A percentile compares a stretch with the other conserved stretches of the same genome.
Conservation (phyloP, 2,329 filamentous ascomycete species). For the Pyrenochaeta sp. region DNA sequence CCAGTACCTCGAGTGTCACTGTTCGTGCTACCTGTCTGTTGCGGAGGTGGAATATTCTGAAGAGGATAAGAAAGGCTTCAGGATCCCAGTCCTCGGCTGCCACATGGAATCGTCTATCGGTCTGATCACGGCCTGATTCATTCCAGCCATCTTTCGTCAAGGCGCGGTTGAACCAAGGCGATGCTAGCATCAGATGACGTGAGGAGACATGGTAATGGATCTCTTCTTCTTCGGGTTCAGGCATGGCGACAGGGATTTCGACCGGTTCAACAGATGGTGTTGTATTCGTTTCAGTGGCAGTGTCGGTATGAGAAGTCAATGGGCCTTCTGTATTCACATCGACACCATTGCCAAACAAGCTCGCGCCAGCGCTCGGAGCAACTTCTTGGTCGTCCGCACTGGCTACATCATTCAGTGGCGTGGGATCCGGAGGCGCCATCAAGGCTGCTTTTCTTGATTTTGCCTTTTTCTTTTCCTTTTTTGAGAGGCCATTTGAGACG, state of each 20-base stretch:
- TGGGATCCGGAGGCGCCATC: too few species aligned
- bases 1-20: constrained; percentile 53
- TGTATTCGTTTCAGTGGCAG: too few species aligned
- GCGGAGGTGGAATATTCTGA: constrained; percentile 58
- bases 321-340: too few species aligned
- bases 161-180: constrained; percentile 6
- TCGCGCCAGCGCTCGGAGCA: too few species aligned
- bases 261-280: background rate
- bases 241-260: too few species aligned
- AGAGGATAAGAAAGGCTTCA: constrained; percentile 52
- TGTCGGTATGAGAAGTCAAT: too few species aligned
- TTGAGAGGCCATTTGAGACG: too few species aligned
- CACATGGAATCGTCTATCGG: constrained; percentile 18
- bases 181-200: constrained; percentile 8
- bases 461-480: too few species aligned
- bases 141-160: constrained; percentile 1
- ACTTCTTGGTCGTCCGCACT: too few species aligned
- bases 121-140: background rate
- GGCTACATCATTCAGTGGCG: too few species aligned
- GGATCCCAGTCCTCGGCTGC: constrained; percentile 38
- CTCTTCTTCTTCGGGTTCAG: background rate
- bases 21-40: constrained; percentile 51
- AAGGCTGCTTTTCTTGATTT: too few species aligned
- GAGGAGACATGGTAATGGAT: constrained; percentile 9
- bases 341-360: too few species aligned